Base-by-base conservation (phyloP, 306 rosid species). In the Aeschynomene evenia region DNA sequence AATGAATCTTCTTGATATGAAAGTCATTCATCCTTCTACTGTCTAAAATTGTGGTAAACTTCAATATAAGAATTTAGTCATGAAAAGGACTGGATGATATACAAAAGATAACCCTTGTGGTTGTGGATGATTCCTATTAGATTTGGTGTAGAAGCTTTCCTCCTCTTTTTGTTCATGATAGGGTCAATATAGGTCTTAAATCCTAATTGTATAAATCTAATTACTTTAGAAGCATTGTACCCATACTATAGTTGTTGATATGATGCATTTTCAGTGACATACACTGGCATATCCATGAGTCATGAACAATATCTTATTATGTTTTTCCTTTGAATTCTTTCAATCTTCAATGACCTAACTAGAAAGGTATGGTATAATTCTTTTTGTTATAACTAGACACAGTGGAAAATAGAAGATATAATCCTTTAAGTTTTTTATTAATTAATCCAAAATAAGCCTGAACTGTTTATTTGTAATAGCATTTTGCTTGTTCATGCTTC, bases 271-370 rank as follows among this genome's bases (percentile, higher is more conserved):
- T 36, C 57, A 9, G 18, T 73, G 66, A 64, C 68, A 20, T 15
- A 31, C 43, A 15, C 33, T 58, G 19, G n/a, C 28, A 31, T 54
- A 24, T 28, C 50, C 37, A 9, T 31, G 10, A 45, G 9, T 39
- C 37, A 9, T 31, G 10, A 45, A 8, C 39, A 14, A 45, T 39
- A 28, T 4, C 16, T 63, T 43, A 8, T 20, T 16, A 4, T 19
- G 14, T 26, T 2, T 65, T 66, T 28, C 33, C 37, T 54, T 74
- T 59, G 66, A 55, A 57, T 24, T 70, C 48, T 28, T 43, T 57
- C 7, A 26, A 26, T 3, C 29, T 26, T 0, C 5, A 15, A 23
- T 9, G 46, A 26, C 13, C 40, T 43, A 23, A 45, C 23, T 19
- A 21, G 34, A 33, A 39, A 12, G 16, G 58, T 22, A 22, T 11